These are phyloP conservation scores for Chiua virens DNA, from an alignment of 768 basidiomycete genomes.

Conservation along the genomic window DNA sequence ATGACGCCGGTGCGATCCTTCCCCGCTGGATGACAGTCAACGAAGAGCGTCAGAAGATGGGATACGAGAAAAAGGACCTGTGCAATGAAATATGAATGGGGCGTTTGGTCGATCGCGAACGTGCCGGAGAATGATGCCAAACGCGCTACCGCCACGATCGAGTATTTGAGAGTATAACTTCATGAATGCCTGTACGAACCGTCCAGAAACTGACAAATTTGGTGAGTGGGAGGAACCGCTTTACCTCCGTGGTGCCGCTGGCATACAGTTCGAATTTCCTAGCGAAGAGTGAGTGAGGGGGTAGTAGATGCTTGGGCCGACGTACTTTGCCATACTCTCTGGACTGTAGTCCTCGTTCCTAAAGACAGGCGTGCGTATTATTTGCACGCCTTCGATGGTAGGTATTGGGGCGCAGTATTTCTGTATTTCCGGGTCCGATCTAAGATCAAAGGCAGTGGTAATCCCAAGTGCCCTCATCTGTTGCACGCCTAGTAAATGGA, in stretches of 20 bases:
- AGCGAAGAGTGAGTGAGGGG: conserved; percentile 7
- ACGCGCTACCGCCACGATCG: conserved; percentile 67
- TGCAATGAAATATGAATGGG: conserved; percentile 75
- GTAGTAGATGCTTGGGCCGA: conserved; percentile 29
- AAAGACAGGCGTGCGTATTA: conserved; percentile 63
- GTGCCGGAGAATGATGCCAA: conserved; percentile 71
- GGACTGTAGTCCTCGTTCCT: conserved; percentile 78
- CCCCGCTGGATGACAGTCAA: conserved; percentile 46
- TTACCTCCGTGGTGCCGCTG: conserved; percentile 75
- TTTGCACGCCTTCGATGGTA: conserved; percentile 58
- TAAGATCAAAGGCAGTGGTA: conserved; percentile 69
- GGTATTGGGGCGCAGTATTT: conserved; percentile 72
- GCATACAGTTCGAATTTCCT: conserved; percentile 62
- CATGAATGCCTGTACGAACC: conserved; percentile 63
- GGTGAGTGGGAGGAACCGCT: not conserved
- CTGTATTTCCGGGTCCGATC: conserved; percentile 76
- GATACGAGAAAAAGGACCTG: conserved; percentile 37
- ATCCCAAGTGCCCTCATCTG: conserved; percentile 63
- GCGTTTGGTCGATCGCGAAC: conserved; percentile 67
- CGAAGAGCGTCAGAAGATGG: not conserved
- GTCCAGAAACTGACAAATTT: not conserved
- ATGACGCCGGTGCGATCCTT: conserved; percentile 82
- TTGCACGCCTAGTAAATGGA: conserved; percentile 47
- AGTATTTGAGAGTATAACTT: conserved; percentile 80
- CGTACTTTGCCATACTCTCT: conserved; percentile 81